Base-by-base conservation (phyloP, 805 yeast species). In the Ogataea nakhonphanomensis region DNA sequence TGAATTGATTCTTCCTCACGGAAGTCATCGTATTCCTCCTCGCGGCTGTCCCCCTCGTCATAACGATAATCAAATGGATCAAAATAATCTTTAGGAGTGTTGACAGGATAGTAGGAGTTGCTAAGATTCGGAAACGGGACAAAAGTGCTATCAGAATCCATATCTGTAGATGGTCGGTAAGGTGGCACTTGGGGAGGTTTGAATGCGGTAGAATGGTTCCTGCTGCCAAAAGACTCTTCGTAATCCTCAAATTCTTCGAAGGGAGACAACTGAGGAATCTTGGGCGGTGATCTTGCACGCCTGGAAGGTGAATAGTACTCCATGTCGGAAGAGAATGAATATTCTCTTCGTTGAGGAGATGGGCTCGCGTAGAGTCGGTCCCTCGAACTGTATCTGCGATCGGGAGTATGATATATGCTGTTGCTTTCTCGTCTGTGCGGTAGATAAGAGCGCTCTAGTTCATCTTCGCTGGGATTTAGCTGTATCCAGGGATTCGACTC, bases 61-160 rank as follows among this genome's bases (percentile, higher is more conserved):
- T 50, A 50, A 22, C 48, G 37, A 30, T 57, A 47, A 12, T 48
- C 54, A 44, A 62, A 62, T 14, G 66, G 66, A 33, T 61, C 55
- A 27, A 58, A 59, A 20, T 48, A 46, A 35, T 54, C 51, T 12
- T 45, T 48, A 11, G 57, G 58, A 4, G 60, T 50, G 29, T 62
- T 62, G 15, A 62, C 37, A 8, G 64, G 66, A 32, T 61, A 62
- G 42, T 53, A 64, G 2, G 66, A 59, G 36, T 61, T 61, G 9
- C 54, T 52, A 15, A 57, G 43, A 6, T 48, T 54, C 2, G 67
- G 69, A 35, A 62, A 64, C 10, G 67, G 67, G 2, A 54, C 59
- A 47, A 64, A 64, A n/a, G 54, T 53, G 11, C 50, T 38, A 10
- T 49, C 55, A 1, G 48, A 46, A 13, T 48, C 56, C 3, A 51